phyloP scores from a whole-genome alignment of 257 asterid genomes.

The Plantago elongata region DNA sequence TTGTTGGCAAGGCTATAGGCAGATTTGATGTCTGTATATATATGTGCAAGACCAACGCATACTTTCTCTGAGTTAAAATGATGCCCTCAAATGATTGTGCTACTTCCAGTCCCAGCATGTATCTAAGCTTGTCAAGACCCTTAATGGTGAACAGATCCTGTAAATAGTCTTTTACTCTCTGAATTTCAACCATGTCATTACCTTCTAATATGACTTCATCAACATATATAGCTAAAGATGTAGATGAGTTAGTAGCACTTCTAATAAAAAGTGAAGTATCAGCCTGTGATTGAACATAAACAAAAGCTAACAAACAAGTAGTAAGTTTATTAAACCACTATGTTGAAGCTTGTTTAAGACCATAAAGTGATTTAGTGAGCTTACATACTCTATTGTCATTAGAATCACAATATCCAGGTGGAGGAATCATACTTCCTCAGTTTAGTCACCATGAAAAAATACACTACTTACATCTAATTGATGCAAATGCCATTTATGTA shows the following conservation, averaged over 20 bases:
- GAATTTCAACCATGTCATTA: neutral
- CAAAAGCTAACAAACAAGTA: neutral
- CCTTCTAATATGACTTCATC: neutral
- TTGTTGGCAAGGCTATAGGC: neutral
- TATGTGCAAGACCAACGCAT: neutral
- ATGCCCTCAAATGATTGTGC: neutral
- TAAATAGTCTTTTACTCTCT: too few species aligned
- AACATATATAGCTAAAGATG: neutral
- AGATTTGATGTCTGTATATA: neutral
- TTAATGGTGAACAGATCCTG: neutral
- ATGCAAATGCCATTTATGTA: neutral
- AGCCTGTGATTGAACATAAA: neutral
- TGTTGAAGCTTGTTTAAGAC: neutral
- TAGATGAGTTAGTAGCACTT: neutral
- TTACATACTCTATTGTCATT: neutral
- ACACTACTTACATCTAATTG: neutral
- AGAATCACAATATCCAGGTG: neutral
- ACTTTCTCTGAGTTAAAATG: neutral
- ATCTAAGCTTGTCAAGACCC: neutral
- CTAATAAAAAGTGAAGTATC: neutral
- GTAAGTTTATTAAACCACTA: neutral
- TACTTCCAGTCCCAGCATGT: neutral
- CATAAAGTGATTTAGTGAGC: too few species aligned
- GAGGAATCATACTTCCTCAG: neutral
- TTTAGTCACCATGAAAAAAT: neutral